Conservation (phyloP, 805 yeast species). For the Saccharomyces kudriavzevii region DNA sequence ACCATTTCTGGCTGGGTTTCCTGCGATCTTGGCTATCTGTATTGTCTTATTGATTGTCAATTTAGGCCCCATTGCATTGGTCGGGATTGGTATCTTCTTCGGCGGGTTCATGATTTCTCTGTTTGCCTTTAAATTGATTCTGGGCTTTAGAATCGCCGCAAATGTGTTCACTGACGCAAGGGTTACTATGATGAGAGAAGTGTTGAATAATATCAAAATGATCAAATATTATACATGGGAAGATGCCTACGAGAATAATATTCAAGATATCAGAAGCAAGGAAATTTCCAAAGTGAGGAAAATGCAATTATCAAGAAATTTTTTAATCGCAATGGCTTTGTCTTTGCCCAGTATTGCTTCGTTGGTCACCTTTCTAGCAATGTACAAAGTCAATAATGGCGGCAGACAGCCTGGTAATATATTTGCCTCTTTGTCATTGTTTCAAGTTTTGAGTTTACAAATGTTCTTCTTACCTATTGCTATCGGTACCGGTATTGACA, state of each 20-base stretch:
- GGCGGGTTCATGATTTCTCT: slow-evolving; percentile 36
- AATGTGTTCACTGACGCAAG: slow-evolving; percentile 66
- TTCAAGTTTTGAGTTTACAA: slow-evolving; percentile 52
- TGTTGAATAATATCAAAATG: slow-evolving; percentile 67
- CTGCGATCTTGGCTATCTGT: slow-evolving; percentile 54
- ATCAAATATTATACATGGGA: slow-evolving; percentile 93
- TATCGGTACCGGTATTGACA: slow-evolving; percentile 60
- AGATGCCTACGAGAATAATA: slow-evolving; percentile 54
- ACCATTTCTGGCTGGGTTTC: slow-evolving; percentile 56
- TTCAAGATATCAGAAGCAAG: slow-evolving; percentile 45
- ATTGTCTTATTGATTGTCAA: slow-evolving; percentile 56
- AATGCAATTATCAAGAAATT: slow-evolving; percentile 59
- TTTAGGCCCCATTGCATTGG: slow-evolving; percentile 64
- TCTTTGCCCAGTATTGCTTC: slow-evolving; percentile 67
- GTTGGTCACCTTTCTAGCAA: slow-evolving; percentile 45
- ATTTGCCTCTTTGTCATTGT: slow-evolving; percentile 63
- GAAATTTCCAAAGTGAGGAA: slow-evolving; percentile 57
- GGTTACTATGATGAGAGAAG: slow-evolving; percentile 68
- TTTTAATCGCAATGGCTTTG: slow-evolving; percentile 56
- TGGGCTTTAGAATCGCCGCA: slow-evolving; percentile 48
- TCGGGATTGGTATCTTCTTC: slow-evolving; percentile 57
- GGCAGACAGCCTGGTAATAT: slow-evolving; percentile 49
- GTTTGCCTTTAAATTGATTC: slow-evolving; percentile 42
- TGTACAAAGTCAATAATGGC: slow-evolving; percentile 36
- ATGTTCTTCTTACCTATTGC: slow-evolving; percentile 66